These are phyloP conservation scores for Aspergillus sp. DNA, from an alignment of 2,329 filamentous ascomycete genomes.

Conservation along the genomic window DNA sequence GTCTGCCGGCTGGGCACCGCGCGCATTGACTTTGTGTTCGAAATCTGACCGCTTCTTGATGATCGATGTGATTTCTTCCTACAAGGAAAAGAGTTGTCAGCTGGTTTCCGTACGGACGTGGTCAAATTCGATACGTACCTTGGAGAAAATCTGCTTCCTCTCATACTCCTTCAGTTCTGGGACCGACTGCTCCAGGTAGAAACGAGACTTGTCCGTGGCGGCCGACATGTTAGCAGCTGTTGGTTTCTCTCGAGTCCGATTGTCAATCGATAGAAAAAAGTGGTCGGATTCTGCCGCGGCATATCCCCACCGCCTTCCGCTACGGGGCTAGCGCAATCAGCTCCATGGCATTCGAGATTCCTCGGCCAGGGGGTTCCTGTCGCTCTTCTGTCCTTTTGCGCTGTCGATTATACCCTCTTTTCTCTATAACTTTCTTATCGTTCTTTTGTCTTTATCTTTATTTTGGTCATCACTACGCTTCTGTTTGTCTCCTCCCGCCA, in stretches of 20 bases:
- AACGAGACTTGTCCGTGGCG: conserved; percentile 87
- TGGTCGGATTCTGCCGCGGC: conserved; percentile 11
- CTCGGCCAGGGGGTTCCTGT: conserved; percentile 22
- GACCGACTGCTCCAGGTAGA: conserved; percentile 84
- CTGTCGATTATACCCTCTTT: conserved; percentile 12
- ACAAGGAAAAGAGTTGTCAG: conserved; percentile 8
- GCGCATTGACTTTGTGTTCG: conserved; percentile 80
- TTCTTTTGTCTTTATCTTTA: conserved; percentile 6
- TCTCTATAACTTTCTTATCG: conserved; percentile 6
- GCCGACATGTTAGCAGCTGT: conserved; percentile 55
- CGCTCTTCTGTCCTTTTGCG: conserved; percentile 11
- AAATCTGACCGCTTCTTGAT: conserved; percentile 85
- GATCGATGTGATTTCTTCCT: conserved; percentile 85
- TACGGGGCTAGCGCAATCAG: conserved; percentile 12
- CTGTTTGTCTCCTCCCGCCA: conserved; percentile 25
- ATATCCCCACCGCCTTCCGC: conserved; percentile 9
- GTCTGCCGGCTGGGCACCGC: conserved; percentile 65
- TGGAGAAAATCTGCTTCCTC: conserved; percentile 80
- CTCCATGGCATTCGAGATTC: conserved; percentile 12
- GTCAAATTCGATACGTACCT: too few relatives aligned
- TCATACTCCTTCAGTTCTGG: conserved; percentile 89
- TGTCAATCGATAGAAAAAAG: conserved; percentile 14
- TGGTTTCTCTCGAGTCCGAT: conserved; percentile 2
- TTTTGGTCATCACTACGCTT: conserved; percentile 3
- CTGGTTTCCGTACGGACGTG: too few relatives aligned